Base-by-base conservation (phyloP, 1,284 basidiomycete species). In the Hemileia vastatrix region DNA sequence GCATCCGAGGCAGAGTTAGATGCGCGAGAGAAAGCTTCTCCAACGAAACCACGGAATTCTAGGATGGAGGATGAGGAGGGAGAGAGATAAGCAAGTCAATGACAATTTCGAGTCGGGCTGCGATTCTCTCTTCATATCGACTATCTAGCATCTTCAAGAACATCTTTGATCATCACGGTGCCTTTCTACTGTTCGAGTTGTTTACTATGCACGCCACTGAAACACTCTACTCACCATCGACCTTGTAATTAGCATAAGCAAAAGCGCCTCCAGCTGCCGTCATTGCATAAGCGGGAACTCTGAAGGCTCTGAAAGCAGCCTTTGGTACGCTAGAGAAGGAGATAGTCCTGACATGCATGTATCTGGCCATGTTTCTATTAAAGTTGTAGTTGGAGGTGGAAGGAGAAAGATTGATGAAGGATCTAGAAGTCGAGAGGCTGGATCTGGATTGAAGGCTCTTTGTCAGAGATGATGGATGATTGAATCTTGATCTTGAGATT, bases 231-330 rank as follows among this genome's bases (percentile, higher is more conserved):
- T 58, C 55, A 64, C 62, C 67, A 55, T 74, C 72, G 13, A 74
- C 66, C 64, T 72, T 75, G 67, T 71, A 71, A 62, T 71, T 72
- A 21, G 72, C 69, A 45, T 74, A 72, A 6, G 73, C 71, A 11
- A 73, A 65, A 9, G 69, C 67, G 11, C 73, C 72, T 11, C 70
- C 71, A 1, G 67, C 73, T 1, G 72, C 71, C 9, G 68, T 67
- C 9, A 70, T 36, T 3, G 70, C 71, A 36, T 70, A 71, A 1
- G 69, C 66, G 5, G 73, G 73, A 5, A 75, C 63, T 11, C 72
- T 68, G 18, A 67, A 64, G 2, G 67, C 67, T 1, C 71, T 63
- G 36, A 74, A 66, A 49, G 68, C 71, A 18, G 67, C 66, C 49
- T 67, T 68, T 19, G 73, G 73, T 24, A 75, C 69, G 23, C 69